Base-by-base conservation (phyloP, 164 flowering plant species). In the Aristolochia fimbriata region DNA sequence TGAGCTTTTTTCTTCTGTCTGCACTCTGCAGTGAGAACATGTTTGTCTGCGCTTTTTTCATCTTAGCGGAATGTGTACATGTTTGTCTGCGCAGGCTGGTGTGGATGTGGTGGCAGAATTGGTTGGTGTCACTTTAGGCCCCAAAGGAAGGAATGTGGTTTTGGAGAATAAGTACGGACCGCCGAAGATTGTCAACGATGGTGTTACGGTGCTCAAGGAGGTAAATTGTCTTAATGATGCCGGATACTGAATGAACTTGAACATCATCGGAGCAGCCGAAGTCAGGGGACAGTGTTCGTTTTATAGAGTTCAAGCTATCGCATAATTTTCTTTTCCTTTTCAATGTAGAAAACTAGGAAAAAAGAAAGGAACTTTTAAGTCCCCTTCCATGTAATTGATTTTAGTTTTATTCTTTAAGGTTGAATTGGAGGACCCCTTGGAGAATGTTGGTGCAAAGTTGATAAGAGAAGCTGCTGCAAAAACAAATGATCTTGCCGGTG, bases 121-220 rank as follows among this genome's bases (percentile, higher is more conserved):
- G 53, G 73, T 91, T 47, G 94, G 96, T 16, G 91, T 88, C 49
- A 91, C 97, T 15, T 66, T 91, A 72, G 96, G 96, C 46, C 97
- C 96, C 1, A 91, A 84, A 50, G 97, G 97, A 61, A 86, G 97
- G 73, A 91, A 91, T 79, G 96, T 91, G 61, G 88, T 91, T 68
- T 58, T 91, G 73, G 76, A 82, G 74, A 91, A 86, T 70, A 91
- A 88, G 76, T 86, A 91, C 71, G 94, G 97, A 24, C 85, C 97
- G 15, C 97, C 96, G 15, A 91, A 83, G 76, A 91, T 91, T 75
- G 90, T 88, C 33, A 91, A 91, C 69, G 96, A 91, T 75, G 97
- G 96, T 53, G 96, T 75, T 59, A 81, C 96, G 66, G 92, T 91
- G 4, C 91, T 85, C 62, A 88, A 91, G 70, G 71, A 91, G 94